phyloP scores from a whole-genome alignment of 306 rosid genomes.

The Rubus parviflorus region DNA sequence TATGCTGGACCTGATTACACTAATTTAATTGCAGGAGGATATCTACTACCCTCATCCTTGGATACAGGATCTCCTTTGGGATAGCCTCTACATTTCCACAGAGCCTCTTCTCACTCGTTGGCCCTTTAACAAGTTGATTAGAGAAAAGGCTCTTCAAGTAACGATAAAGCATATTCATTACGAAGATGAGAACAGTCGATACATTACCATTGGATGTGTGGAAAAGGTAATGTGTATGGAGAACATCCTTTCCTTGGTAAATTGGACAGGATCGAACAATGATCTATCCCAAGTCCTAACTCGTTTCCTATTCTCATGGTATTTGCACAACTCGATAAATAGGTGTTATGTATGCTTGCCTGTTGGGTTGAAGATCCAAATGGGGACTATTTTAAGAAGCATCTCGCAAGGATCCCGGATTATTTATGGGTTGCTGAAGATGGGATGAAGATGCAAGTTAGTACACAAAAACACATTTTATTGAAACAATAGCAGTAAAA shows the following conservation, averaged over 20 bases:
- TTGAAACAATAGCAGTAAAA: neutral
- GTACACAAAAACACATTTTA: neutral
- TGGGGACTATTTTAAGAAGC: slow-evolving; percentile 66
- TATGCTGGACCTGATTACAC: neutral
- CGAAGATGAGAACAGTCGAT: slow-evolving; percentile 71
- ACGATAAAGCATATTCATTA: slow-evolving; percentile 80
- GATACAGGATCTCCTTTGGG: slow-evolving; percentile 72
- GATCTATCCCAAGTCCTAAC: neutral
- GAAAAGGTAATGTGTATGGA: slow-evolving; percentile 45
- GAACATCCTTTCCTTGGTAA: neutral
- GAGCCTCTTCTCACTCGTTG: slow-evolving; percentile 75
- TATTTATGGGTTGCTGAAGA: slow-evolving; percentile 75
- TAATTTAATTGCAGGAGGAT: slow-evolving; percentile 48
- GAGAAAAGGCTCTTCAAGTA: slow-evolving; percentile 59
- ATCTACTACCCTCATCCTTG: slow-evolving; percentile 57
- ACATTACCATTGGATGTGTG: slow-evolving; percentile 57
- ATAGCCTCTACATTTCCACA: slow-evolving; percentile 44
- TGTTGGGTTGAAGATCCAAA: slow-evolving; percentile 84
- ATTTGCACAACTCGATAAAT: neutral
- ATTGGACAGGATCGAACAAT: neutral
- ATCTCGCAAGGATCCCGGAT: slow-evolving; percentile 70
- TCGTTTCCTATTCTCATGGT: neutral
- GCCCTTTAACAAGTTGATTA: slow-evolving; percentile 58
- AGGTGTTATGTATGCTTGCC: slow-evolving; percentile 69
- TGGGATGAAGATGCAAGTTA: slow-evolving; percentile 74